Evolutionary conservation across 768 basidiomycete species (phyloP).

Genomic region (Podaxis sp.): DNA sequence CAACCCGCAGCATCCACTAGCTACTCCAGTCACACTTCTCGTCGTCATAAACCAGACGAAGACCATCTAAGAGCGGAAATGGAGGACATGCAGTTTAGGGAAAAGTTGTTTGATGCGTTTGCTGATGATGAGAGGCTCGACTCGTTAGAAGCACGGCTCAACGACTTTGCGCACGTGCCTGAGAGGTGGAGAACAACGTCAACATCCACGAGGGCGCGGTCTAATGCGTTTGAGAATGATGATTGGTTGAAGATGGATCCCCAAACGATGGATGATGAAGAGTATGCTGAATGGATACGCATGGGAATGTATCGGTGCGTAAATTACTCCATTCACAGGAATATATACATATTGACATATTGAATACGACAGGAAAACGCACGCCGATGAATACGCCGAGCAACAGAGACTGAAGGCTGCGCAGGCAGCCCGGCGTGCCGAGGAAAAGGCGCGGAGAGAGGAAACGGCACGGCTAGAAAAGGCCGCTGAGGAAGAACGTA

Average conservation of each 20-base stretch:
- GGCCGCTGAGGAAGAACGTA: conserved; percentile 48
- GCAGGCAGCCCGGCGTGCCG: conserved; percentile 46
- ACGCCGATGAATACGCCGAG: conserved; percentile 64
- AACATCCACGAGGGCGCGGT: conserved; percentile 20
- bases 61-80: conserved; percentile 47
- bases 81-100: conserved; percentile 64
- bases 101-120: conserved; percentile 69
- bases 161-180: conserved; percentile 69
- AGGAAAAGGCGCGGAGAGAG: conserved; percentile 47
- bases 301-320: conserved; percentile 79
- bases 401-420: conserved; percentile 51
- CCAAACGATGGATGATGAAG: conserved; percentile 71
- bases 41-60: conserved; percentile 33
- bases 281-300: conserved; percentile 85
- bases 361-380: conserved; percentile 48
- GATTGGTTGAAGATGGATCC: conserved; percentile 40
- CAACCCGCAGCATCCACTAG: conserved; percentile 16
- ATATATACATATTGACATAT: not conserved
- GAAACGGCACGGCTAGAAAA: conserved; percentile 51
- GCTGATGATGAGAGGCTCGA: conserved; percentile 71
- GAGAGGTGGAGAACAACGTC: conserved; percentile 51
- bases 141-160: conserved; percentile 56
- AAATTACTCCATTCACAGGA: not conserved
- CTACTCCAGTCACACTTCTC: conserved; percentile 9
- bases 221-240: conserved; percentile 26